Evolutionary conservation across 2,329 filamentous ascomycete genomes (phyloP).

Genomic region (Stagonosporopsis tanaceti): DNA sequence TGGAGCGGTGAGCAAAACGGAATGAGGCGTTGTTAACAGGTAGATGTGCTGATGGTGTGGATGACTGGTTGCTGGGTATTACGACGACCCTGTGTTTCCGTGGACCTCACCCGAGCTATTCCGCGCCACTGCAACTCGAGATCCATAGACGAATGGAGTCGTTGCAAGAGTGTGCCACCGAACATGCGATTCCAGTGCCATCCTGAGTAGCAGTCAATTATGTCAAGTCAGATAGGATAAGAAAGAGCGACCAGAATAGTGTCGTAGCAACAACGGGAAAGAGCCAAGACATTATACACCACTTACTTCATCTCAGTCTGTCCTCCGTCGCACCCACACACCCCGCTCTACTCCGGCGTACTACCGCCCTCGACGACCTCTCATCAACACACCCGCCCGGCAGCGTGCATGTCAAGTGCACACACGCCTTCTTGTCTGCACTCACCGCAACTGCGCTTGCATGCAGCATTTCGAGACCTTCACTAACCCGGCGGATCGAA

Average conservation of each 20-base stretch:
- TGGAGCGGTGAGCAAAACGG: too few relatives aligned
- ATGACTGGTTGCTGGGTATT: too few relatives aligned
- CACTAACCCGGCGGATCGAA: neutral
- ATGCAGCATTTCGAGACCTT: too few relatives aligned
- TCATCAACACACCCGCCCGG: neutral
- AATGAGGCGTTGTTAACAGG: too few relatives aligned
- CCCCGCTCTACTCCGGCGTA: neutral
- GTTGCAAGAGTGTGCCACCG: neutral
- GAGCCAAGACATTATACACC: neutral
- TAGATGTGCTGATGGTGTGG: too few relatives aligned
- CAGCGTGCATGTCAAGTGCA: neutral
- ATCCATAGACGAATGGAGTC: neutral
- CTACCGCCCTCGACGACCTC: neutral
- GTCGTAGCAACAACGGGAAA: neutral
- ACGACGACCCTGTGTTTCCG: too few relatives aligned
- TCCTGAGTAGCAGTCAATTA: neutral
- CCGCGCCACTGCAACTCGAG: neutral
- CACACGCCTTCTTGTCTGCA: too few relatives aligned
- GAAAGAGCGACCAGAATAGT: neutral
- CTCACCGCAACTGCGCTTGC: too few relatives aligned
- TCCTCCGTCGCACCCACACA: neutral
- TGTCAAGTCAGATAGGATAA: neutral
- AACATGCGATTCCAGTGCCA: neutral
- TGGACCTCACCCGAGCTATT: neutral
- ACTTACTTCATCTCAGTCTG: neutral